These are phyloP conservation scores for Andrographis paniculata DNA, from an alignment of 305 asterid genomes.

Conservation along the genomic window DNA sequence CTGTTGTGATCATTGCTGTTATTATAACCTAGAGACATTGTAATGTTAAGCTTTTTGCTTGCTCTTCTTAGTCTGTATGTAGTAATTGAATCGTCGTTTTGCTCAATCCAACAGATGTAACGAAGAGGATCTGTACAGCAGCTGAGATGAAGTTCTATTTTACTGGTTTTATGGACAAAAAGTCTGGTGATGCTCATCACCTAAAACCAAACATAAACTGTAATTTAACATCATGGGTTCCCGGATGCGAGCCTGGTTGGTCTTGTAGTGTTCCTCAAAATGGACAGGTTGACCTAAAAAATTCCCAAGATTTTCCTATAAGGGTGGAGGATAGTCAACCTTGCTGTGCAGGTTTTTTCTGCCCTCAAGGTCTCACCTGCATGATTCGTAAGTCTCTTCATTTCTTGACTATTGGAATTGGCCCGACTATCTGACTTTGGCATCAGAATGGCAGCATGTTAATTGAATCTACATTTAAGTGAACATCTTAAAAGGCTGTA, in stretches of 20 bases:
- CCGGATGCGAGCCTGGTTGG: slow-evolving; percentile 99
- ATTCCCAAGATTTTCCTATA: slow-evolving; percentile 50
- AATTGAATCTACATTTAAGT: slow-evolving; percentile 5
- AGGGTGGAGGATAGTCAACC: slow-evolving; percentile 58
- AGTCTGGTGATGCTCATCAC: slow-evolving; percentile 47
- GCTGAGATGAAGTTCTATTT: slow-evolving; percentile 94
- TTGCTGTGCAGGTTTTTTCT: slow-evolving; percentile 93
- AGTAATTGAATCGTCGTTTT: slow-evolving; percentile 21
- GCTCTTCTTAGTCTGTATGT: slow-evolving; percentile 4
- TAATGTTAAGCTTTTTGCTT: too few species aligned
- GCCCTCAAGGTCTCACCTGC: slow-evolving; percentile 97
- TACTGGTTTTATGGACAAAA: slow-evolving; percentile 58
- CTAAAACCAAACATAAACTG: slow-evolving; percentile 83
- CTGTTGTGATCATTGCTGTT: too few species aligned
- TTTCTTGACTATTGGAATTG: slow-evolving; percentile 5
- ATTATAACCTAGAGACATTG: too few species aligned
- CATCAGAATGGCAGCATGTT: not conserved
- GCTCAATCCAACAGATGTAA: slow-evolving; percentile 58
- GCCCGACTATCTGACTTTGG: not conserved
- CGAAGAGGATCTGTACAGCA: slow-evolving; percentile 80
- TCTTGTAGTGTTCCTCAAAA: slow-evolving; percentile 47
- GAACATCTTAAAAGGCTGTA: slow-evolving; percentile 11
- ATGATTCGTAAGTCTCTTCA: slow-evolving; percentile 79
- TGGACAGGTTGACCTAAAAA: slow-evolving; percentile 63
- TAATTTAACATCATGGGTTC: slow-evolving; percentile 72